Evolutionary conservation across 805 yeast genomes (phyloP).

Genomic region (Pichia manshurica): DNA sequence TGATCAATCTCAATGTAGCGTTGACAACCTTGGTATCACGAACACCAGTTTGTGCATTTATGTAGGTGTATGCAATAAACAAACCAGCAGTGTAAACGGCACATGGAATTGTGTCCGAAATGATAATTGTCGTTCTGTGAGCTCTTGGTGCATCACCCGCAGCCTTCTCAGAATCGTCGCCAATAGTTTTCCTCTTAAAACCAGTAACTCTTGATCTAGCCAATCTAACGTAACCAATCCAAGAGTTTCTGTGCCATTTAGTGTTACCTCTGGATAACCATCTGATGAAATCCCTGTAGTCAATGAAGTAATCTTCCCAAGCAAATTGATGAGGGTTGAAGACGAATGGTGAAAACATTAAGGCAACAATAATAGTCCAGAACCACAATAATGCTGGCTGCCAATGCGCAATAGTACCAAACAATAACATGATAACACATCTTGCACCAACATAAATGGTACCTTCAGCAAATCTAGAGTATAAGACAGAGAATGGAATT

Average conservation of each 20-base stretch:
- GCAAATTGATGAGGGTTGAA: slow-evolving; percentile 98
- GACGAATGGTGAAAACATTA: slow-evolving; percentile 86
- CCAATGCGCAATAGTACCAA: slow-evolving; percentile 78
- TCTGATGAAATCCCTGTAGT: slow-evolving; percentile 88
- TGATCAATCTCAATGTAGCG: slow-evolving; percentile 63
- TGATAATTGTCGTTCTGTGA: slow-evolving; percentile 64
- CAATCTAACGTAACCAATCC: slow-evolving; percentile 81
- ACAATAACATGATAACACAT: slow-evolving; percentile 63
- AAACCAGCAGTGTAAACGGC: slow-evolving; percentile 71
- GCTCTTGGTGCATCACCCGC: slow-evolving; percentile 84
- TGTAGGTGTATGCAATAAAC: slow-evolving; percentile 72
- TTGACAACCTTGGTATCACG: slow-evolving; percentile 49
- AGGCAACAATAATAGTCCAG: slow-evolving; percentile 88
- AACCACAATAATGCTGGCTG: slow-evolving; percentile 93
- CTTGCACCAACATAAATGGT: slow-evolving; percentile 83
- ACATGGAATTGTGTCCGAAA: slow-evolving; percentile 70
- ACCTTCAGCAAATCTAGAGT: slow-evolving; percentile 74
- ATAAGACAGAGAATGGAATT: slow-evolving; percentile 67
- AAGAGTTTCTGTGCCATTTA: slow-evolving; percentile 82
- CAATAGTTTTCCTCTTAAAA: slow-evolving; percentile 68
- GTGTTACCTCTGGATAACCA: slow-evolving; percentile 91
- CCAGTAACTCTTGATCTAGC: slow-evolving; percentile 83
- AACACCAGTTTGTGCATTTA: slow-evolving; percentile 85
- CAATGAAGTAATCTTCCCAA: slow-evolving; percentile 93
- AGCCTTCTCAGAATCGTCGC: slow-evolving; percentile 73